A percentile compares a stretch with the other conserved stretches of the same genome.
Evolutionary conservation across 306 rosid genomes (phyloP).

Genomic region (Cicer chorassanicum): DNA sequence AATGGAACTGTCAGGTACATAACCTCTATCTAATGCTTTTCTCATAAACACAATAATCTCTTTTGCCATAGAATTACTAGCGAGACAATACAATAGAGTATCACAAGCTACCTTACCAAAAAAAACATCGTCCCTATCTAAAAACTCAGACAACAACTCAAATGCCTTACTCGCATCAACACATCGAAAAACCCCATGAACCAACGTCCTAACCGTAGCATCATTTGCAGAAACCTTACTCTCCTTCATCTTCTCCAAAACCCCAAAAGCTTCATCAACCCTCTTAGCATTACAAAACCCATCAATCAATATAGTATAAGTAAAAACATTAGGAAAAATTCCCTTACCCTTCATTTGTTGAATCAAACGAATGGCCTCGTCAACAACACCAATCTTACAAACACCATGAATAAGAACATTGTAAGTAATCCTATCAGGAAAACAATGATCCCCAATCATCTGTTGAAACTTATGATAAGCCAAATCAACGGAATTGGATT

Average conservation of each 20-base stretch:
- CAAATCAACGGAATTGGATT: slow-evolving; percentile 81
- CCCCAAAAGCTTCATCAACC: slow-evolving; percentile 70
- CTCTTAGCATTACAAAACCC: slow-evolving; percentile 80
- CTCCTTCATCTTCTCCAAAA: slow-evolving; percentile 74
- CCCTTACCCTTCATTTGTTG: slow-evolving; percentile 78
- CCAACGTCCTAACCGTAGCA: slow-evolving; percentile 76
- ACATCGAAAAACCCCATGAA: slow-evolving; percentile 78
- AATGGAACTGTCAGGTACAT: slow-evolving; percentile 60
- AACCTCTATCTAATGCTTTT: slow-evolving; percentile 56
- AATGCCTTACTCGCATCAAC: slow-evolving; percentile 64
- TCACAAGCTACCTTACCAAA: slow-evolving; percentile 64
- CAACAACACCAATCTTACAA: slow-evolving; percentile 75
- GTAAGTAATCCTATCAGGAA: slow-evolving; percentile 80
- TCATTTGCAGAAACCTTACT: slow-evolving; percentile 65
- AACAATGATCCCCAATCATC: slow-evolving; percentile 69
- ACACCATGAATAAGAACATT: slow-evolving; percentile 85
- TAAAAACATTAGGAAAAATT: slow-evolving; percentile 71
- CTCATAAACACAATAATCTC: slow-evolving; percentile 60
- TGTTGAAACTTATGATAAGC: slow-evolving; percentile 86
- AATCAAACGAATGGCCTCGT: slow-evolving; percentile 82
- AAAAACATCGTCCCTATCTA: slow-evolving; percentile 50
- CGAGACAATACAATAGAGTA: slow-evolving; percentile 68
- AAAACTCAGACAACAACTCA: slow-evolving; percentile 58
- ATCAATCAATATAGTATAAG: slow-evolving; percentile 75
- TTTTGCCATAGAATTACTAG: slow-evolving; percentile 61